These are phyloP conservation scores for Sporothrix variecibatus DNA, from an alignment of 2,329 filamentous ascomycete genomes.

Conservation along the genomic window DNA sequence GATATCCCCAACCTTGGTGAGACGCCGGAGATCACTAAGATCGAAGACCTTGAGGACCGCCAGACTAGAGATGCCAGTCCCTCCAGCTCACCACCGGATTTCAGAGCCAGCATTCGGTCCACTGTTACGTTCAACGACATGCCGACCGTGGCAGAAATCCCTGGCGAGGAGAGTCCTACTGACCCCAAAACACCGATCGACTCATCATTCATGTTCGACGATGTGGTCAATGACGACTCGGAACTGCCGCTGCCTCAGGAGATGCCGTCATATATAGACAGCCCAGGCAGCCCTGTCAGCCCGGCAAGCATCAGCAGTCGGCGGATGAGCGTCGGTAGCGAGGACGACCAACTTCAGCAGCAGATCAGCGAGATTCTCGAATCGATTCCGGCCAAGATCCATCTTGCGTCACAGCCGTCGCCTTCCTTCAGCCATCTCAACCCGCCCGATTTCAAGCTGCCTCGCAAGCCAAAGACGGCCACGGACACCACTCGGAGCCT, in stretches of 20 bases:
- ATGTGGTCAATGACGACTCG: conserved; percentile 43
- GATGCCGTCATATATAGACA: conserved; percentile 37
- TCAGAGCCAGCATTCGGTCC: conserved; percentile 42
- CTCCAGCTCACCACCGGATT: conserved; percentile 51
- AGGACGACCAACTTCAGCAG: conserved; percentile 71
- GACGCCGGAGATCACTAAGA: conserved; percentile 43
- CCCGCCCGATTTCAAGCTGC: conserved; percentile 58
- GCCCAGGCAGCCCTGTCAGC: conserved; percentile 12
- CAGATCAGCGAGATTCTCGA: conserved; percentile 79
- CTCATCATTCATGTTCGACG: conserved; percentile 42
- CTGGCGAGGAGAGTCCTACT: conserved; percentile 44
- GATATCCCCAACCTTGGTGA: conserved; percentile 48
- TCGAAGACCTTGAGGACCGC: conserved; percentile 34
- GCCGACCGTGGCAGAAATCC: conserved; percentile 47
- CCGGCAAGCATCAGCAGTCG: conserved; percentile 36
- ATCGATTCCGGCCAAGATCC: conserved; percentile 77
- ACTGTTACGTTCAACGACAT: conserved; percentile 49
- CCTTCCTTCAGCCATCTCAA: conserved; percentile 55
- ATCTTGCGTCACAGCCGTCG: conserved; percentile 61
- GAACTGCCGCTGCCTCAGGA: conserved; percentile 44
- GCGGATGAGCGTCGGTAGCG: conserved; percentile 43
- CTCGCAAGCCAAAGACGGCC: conserved; percentile 39
- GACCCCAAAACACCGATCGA: conserved; percentile 46
- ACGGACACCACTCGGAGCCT: conserved; percentile 41
- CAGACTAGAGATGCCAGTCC: conserved; percentile 39